Percentiles rank a stretch among this genome's conserved stretches.
Conservation (phyloP, 805 yeast genomes). For the Isabelozyma gotoi region DNA sequence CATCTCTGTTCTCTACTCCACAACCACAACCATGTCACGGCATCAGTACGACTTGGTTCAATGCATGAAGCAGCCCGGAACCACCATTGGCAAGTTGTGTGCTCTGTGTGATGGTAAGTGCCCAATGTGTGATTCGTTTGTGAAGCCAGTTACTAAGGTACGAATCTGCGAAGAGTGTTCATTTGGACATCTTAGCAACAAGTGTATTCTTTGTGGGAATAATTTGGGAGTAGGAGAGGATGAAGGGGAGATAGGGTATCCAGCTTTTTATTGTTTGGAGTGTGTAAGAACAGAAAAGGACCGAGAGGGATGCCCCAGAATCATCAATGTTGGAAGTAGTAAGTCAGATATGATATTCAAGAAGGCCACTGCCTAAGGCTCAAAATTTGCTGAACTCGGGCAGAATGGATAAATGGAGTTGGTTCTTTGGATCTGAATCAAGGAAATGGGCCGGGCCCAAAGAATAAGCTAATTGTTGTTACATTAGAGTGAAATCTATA, state of each 20-base stretch:
- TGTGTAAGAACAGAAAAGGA: slow-evolving; percentile 79
- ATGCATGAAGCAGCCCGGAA: slow-evolving; percentile 86
- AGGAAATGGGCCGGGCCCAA: not conserved
- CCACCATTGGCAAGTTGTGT: slow-evolving; percentile 67
- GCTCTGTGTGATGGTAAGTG: slow-evolving; percentile 89
- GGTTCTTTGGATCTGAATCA: not conserved
- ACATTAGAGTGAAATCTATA: not conserved
- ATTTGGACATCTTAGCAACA: slow-evolving; percentile 59
- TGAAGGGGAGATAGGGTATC: slow-evolving; percentile 23
- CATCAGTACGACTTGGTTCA: slow-evolving; percentile 83
- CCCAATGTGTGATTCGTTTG: slow-evolving; percentile 85
- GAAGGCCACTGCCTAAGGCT: slow-evolving; percentile 47
- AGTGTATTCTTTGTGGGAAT: slow-evolving; percentile 79
- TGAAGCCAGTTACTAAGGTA: slow-evolving; percentile 64
- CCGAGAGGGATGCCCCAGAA: slow-evolving; percentile 90
- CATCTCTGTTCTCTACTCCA: too few relatives aligned
- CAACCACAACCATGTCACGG: slow-evolving; percentile 62
- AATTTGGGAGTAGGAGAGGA: slow-evolving; percentile 51
- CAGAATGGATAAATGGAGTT: not conserved
- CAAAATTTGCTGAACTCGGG: slow-evolving; percentile 6
- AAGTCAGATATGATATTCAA: slow-evolving; percentile 66
- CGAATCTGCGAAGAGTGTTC: slow-evolving; percentile 85
- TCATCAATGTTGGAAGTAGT: slow-evolving; percentile 77
- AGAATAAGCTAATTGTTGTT: not conserved
- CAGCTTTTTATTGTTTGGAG: slow-evolving; percentile 80